Evolutionary conservation across 371 early-diverging fungal species (phyloP).

Genomic region (Apophysomyces elegans): DNA sequence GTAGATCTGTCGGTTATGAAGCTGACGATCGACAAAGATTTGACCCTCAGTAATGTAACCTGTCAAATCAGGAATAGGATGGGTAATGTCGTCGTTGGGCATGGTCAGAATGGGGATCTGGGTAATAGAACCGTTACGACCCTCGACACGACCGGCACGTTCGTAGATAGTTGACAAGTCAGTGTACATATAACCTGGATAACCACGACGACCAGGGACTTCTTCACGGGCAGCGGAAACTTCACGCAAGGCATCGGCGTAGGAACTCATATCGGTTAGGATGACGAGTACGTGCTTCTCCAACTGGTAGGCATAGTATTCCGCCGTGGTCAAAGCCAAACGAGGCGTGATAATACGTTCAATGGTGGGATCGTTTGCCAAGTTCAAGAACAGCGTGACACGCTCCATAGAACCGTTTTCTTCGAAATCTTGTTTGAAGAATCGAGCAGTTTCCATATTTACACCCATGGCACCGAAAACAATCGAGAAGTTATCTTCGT

Average conservation of each 20-base stretch:
- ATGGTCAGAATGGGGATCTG: conserved; percentile 99
- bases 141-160: conserved; percentile 99
- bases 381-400: conserved; percentile 99
- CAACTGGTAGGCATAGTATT: conserved; percentile 99
- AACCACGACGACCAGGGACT: conserved; percentile 99
- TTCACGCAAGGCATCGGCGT: conserved; percentile 99
- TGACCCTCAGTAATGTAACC: conserved; percentile 99
- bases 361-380: conserved; percentile 99
- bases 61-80: conserved; percentile 99
- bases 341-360: conserved; percentile 99
- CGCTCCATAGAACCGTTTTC: conserved; percentile 99
- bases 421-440: conserved; percentile 99
- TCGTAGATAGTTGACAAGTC: conserved; percentile 99
- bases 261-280: conserved; percentile 99
- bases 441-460: conserved; percentile 99
- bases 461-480: conserved; percentile 99
- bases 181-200: conserved; percentile 99
- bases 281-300: conserved; percentile 99
- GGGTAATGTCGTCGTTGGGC: conserved; percentile 99
- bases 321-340: conserved; percentile 99
- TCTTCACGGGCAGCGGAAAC: conserved; percentile 99
- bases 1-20: conserved; percentile 99
- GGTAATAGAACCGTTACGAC: conserved; percentile 99
- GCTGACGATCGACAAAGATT: conserved; percentile 99
- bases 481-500: conserved; percentile 99